These are phyloP conservation scores for Phytomonas francai DNA, from an alignment of 208 protist genomes.

Conservation along the genomic window DNA sequence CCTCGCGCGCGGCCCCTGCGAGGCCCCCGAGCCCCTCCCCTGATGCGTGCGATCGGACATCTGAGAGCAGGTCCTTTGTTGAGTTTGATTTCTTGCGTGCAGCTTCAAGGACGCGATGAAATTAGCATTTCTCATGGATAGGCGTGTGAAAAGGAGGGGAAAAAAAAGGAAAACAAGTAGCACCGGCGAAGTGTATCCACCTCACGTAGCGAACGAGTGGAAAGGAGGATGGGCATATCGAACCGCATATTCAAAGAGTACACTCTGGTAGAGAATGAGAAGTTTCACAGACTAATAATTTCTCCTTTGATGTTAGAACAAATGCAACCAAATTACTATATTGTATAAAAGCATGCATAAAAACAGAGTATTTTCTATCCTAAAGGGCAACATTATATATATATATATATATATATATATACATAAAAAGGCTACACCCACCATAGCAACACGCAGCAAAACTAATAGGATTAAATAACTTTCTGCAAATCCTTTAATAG, in stretches of 20 bases:
- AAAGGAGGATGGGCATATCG: background rate
- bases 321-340: background rate
- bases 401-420: no score
- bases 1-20: background rate
- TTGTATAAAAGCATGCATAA: background rate
- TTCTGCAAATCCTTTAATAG: slow-evolving; percentile 15
- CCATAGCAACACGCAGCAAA: background rate
- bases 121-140: background rate
- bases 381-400: background rate
- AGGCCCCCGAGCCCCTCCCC: background rate
- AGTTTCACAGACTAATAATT: background rate
- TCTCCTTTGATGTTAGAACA: background rate
- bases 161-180: slow-evolving; percentile 14
- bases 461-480: background rate
- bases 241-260: slow-evolving; percentile 2
- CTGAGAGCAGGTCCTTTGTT: background rate
- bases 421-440: background rate
- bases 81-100: background rate
- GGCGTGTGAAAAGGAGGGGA: background rate
- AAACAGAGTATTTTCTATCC: slow-evolving; percentile 2
- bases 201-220: slow-evolving; percentile 6
- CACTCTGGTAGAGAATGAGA: background rate
- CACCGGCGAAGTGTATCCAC: background rate
- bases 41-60: background rate
- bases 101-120: background rate